phyloP scores from a whole-genome alignment of 2,329 filamentous ascomycete genomes.

The Aspergillus unguis region DNA sequence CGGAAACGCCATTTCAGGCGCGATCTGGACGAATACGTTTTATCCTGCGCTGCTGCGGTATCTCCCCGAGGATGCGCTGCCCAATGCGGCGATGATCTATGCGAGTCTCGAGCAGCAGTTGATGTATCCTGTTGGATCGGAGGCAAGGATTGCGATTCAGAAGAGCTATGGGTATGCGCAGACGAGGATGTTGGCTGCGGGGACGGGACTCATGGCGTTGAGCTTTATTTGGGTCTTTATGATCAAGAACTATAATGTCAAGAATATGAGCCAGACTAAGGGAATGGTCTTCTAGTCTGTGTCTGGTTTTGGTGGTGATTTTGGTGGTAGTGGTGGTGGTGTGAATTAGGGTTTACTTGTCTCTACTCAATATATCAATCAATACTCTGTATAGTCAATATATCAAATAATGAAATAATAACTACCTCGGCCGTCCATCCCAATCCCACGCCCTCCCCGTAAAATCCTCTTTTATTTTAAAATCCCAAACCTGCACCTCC shows the following conservation, averaged over 20 bases:
- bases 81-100: constrained; percentile 11
- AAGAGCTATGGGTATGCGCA: constrained; percentile 58
- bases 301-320: no score
- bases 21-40: constrained; percentile 61
- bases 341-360: no score
- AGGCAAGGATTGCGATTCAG: constrained; percentile 56
- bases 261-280: constrained; percentile 50
- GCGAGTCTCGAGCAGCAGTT: constrained; percentile 12
- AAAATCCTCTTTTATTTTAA: not conserved
- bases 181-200: constrained; percentile 52
- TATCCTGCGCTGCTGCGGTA: constrained; percentile 38
- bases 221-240: constrained; percentile 46
- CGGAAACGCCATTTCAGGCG: constrained; percentile 54
- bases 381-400: no score
- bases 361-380: no score
- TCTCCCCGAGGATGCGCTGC: constrained; percentile 5
- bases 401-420: no score
- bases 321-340: no score
- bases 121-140: constrained; percentile 39
- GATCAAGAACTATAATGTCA: constrained; percentile 51
- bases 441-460: not conserved
- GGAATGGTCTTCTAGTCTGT: constrained; percentile 27
- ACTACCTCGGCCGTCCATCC: not conserved
- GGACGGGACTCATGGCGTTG: constrained; percentile 44
- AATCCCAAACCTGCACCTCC: not conserved